Evolutionary conservation across 139 green algal genomes (phyloP), one percentile per base, ranked within the genome.

Genomic region (Closterium sp.): DNA sequence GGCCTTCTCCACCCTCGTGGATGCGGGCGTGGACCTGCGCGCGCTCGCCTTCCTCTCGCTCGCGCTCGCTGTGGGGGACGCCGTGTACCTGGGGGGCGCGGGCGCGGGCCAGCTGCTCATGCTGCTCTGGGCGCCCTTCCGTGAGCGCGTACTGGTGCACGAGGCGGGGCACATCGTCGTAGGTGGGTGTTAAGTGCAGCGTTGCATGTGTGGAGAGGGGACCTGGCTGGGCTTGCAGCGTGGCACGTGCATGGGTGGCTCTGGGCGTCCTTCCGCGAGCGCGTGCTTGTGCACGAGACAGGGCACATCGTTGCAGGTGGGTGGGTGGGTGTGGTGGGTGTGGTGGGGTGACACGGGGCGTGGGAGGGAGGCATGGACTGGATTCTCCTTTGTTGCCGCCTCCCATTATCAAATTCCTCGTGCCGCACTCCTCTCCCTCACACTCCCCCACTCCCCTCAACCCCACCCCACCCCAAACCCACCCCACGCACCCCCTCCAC

Each of bases 211-310:
- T n/a, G n/a, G n/a, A n/a, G n/a, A n/a, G n/a, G n/a, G 6, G 9
- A n/a, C 22, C 31, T 93, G 9, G 91, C 62, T 22, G 88, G 91
- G 5, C 28, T 89, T 30, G 89, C 62, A 22, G 22, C 31, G 31
- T 89, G 28, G n/a, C 91, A 92, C 73, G 11, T 94, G 88, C 34
- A 86, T 17, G 10, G 89, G 50, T 89, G 28, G 11, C 45, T 94
- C 42, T 94, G 91, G 91, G 62, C 70, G 30, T 32, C 88, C 70
- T 93, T 93, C 88, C 31, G 84, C 87, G 28, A 29, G n/a, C 73
- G 91, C 9, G 88, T 94, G 88, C 45, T 94, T 4, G 88, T 94
- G 22, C 91, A 94, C 86, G 91, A 94, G 73, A 89, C 91, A 28
- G 91, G 91, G 6, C 91, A 94, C 73, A 70, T 92, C 22, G 10